phyloP scores from a whole-genome alignment of 352 stramenopile genomes.

The Phytophthora megakarya region DNA sequence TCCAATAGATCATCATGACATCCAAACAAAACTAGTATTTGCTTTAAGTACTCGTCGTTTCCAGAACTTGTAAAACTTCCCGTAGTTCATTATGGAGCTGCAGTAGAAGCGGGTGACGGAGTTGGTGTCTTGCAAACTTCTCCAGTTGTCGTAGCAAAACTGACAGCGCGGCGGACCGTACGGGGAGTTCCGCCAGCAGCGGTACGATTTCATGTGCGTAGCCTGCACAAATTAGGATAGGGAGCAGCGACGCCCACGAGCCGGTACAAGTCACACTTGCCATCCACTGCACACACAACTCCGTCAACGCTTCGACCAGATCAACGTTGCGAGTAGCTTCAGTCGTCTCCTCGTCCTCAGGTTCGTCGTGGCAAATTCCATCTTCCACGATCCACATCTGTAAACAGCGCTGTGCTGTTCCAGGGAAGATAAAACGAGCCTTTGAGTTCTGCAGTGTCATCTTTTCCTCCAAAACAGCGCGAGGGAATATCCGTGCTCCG shows the following conservation, averaged over 20 bases:
- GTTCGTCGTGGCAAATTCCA: not conserved
- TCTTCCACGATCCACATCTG: slow-evolving; percentile 1
- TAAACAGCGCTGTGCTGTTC: not conserved
- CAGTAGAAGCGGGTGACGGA: not conserved
- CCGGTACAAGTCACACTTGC: not conserved
- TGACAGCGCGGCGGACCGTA: not conserved
- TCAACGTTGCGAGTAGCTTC: not conserved
- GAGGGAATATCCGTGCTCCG: slow-evolving; percentile 13
- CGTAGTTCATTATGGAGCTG: slow-evolving; percentile 13
- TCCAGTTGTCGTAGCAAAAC: slow-evolving; percentile 9
- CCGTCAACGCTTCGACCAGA: not conserved
- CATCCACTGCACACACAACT: slow-evolving; percentile 16
- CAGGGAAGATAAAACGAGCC: not conserved
- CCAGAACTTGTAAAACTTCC: not conserved
- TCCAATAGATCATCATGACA: not conserved
- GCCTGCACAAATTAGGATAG: slow-evolving; percentile 10
- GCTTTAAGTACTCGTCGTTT: not conserved
- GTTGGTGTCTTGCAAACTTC: not conserved
- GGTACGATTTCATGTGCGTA: slow-evolving; percentile 22
- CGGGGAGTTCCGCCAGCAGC: slow-evolving; percentile 17
- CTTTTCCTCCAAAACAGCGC: not conserved
- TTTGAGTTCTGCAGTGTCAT: not conserved
- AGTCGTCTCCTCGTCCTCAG: slow-evolving; percentile 1
- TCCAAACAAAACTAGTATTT: not conserved
- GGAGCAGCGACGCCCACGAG: not conserved